Percentiles rank a stretch among this genome's conserved stretches.
phyloP scores from a whole-genome alignment of 2,329 filamentous ascomycete genomes.

The Xenoacremonium recifei region DNA sequence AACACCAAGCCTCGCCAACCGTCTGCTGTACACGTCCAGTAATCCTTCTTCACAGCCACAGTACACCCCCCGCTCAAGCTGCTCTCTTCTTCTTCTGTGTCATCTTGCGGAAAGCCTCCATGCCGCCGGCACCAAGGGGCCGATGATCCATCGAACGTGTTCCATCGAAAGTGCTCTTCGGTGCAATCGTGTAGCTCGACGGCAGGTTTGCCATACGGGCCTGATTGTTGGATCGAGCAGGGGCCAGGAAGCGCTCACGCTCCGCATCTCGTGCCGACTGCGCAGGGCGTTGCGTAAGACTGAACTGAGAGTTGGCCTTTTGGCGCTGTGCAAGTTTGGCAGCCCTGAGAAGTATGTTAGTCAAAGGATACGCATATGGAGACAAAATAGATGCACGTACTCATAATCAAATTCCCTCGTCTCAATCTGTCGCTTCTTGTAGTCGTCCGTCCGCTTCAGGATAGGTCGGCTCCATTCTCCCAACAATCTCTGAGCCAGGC shows the following conservation, averaged over 20 bases:
- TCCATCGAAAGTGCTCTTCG: constrained; percentile 60
- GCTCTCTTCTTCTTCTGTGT: constrained; percentile 59
- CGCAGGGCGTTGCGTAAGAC: constrained; percentile 49
- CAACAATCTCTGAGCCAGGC: constrained; percentile 87
- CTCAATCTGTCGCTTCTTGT: constrained; percentile 75
- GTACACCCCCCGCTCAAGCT: neutral
- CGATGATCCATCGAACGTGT: constrained; percentile 50
- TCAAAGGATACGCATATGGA: neutral
- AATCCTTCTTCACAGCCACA: neutral
- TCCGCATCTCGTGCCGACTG: constrained; percentile 48
- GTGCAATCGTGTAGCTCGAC: constrained; percentile 58
- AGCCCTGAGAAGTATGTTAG: constrained; percentile 40
- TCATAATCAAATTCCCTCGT: constrained; percentile 63
- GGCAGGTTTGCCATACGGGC: constrained; percentile 55
- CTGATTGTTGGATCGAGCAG: constrained; percentile 53
- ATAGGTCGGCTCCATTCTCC: constrained; percentile 96
- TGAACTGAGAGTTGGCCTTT: constrained; percentile 48
- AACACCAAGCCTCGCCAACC: constrained; percentile 13
- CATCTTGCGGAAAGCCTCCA: constrained; percentile 66
- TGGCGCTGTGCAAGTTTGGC: constrained; percentile 52
- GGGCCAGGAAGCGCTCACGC: constrained; percentile 57
- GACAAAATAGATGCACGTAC: constrained; percentile 40
- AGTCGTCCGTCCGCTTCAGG: constrained; percentile 89
- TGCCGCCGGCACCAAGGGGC: constrained; percentile 61
- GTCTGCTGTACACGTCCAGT: no score